Percentiles rank a stretch among this genome's conserved stretches.
These are phyloP conservation scores for Halophytophthora polymorphica DNA, from an alignment of 352 stramenopile species.

Conservation along the genomic window DNA sequence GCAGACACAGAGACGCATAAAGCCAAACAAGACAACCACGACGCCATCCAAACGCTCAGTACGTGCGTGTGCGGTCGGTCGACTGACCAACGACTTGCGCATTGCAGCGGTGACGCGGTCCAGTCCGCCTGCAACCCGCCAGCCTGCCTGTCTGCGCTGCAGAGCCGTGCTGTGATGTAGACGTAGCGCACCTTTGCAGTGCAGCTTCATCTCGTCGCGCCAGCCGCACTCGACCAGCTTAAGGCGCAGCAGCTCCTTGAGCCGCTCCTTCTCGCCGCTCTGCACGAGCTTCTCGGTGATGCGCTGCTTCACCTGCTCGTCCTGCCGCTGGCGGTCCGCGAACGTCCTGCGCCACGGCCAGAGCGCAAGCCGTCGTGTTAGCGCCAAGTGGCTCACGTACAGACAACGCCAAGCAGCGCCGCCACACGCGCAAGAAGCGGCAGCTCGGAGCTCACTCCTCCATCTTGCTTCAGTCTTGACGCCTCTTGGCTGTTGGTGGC, in stretches of 20 bases:
- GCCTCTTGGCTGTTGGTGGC: too few species aligned
- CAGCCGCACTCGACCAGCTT: constrained; percentile 91
- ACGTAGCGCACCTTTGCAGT: constrained; percentile 86
- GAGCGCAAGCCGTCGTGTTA: background rate
- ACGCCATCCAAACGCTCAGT: too few species aligned
- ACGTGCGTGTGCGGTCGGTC: too few species aligned
- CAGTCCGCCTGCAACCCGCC: too few species aligned
- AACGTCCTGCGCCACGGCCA: constrained; percentile 38
- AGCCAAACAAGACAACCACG: too few species aligned
- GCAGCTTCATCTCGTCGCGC: constrained; percentile 89
- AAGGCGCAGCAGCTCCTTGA: constrained; percentile 87
- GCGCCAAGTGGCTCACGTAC: background rate
- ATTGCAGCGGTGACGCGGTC: too few species aligned
- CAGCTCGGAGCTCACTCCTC: too few species aligned
- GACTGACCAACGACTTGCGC: too few species aligned
- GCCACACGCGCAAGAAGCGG: background rate
- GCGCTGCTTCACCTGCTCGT: constrained; percentile 68
- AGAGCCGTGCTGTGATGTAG: too few species aligned
- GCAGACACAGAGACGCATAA: background rate
- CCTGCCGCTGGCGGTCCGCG: constrained; percentile 45
- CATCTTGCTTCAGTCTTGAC: too few species aligned
- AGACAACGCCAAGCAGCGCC: constrained; percentile 2
- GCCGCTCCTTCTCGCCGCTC: constrained; percentile 86
- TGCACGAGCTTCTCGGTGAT: constrained; percentile 89
- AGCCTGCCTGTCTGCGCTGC: too few species aligned